These are phyloP conservation scores for Metschnikowia dekortorum DNA, from an alignment of 805 yeast species.

Conservation along the genomic window DNA sequence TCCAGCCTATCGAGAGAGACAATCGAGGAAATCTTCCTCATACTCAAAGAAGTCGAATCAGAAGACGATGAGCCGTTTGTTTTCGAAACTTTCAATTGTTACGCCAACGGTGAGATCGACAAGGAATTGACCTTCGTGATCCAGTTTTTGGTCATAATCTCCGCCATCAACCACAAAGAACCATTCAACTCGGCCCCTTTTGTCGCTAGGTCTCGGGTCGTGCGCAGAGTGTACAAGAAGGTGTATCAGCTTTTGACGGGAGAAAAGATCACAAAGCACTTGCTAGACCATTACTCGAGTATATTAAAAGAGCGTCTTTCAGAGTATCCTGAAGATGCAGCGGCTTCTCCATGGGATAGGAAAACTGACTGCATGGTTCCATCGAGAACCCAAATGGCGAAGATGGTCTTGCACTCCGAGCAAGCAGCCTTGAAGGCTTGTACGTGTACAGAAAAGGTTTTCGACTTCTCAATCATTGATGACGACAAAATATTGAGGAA, in stretches of 20 bases:
- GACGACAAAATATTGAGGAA: slow-evolving; percentile 59
- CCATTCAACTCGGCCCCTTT: slow-evolving; percentile 23
- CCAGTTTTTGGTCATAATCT: slow-evolving; percentile 44
- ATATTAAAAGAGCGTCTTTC: slow-evolving; percentile 34
- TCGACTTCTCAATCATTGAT: slow-evolving; percentile 42
- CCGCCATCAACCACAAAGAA: slow-evolving; percentile 21
- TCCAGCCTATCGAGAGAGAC: slow-evolving; percentile 20
- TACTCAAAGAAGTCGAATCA: slow-evolving; percentile 28
- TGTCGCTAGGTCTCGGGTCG: slow-evolving; percentile 17
- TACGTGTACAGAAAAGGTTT: slow-evolving; percentile 24
- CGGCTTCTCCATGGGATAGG: neutral
- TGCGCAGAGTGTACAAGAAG: slow-evolving; percentile 53
- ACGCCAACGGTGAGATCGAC: slow-evolving; percentile 49
- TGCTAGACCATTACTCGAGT: slow-evolving; percentile 25
- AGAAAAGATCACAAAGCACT: slow-evolving; percentile 41
- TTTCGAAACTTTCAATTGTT: slow-evolving; percentile 61
- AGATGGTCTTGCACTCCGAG: slow-evolving; percentile 55
- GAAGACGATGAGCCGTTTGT: slow-evolving; percentile 39
- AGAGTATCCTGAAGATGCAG: slow-evolving; percentile 45
- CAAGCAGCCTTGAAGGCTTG: slow-evolving; percentile 45
- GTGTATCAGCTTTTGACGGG: slow-evolving; percentile 57
- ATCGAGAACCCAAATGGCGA: slow-evolving; percentile 40
- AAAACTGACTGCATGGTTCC: neutral
- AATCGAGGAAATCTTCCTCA: slow-evolving; percentile 34
- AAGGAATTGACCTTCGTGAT: slow-evolving; percentile 56